These are phyloP conservation scores for Euphrasia arctica DNA, from an alignment of 305 asterid species.

Conservation along the genomic window DNA sequence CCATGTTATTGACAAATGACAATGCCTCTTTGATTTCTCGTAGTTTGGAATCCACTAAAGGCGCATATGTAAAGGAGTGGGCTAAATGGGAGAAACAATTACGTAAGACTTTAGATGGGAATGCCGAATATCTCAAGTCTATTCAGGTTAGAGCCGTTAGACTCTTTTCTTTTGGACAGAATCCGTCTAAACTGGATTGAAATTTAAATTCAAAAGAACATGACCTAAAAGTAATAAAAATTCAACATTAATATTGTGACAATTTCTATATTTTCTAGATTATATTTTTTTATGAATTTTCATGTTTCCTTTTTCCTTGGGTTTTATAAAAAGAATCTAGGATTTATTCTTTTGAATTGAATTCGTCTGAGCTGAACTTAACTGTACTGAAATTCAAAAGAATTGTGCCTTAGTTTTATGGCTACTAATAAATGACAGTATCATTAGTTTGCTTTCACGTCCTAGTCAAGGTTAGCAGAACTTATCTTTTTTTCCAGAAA, in stretches of 20 bases:
- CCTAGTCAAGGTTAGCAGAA: slow-evolving; percentile 16
- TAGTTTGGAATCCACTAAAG: slow-evolving; percentile 86
- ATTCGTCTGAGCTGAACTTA: too few relatives aligned
- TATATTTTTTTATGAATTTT: too few relatives aligned
- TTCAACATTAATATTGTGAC: too few relatives aligned
- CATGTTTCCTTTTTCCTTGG: too few relatives aligned
- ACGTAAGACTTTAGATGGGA: slow-evolving; percentile 52
- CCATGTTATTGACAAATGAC: background rate
- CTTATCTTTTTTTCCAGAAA: slow-evolving; percentile 10
- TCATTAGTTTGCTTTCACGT: slow-evolving; percentile 7
- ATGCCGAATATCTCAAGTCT: slow-evolving; percentile 73
- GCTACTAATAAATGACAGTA: slow-evolving; percentile 2
- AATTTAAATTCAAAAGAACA: too few relatives aligned
- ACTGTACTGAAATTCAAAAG: too few relatives aligned
- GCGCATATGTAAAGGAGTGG: slow-evolving; percentile 75
- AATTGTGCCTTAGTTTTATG: slow-evolving; percentile 3
- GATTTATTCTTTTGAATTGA: too few relatives aligned
- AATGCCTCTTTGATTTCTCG: slow-evolving; percentile 22
- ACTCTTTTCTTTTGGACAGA: too few relatives aligned
- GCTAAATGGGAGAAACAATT: slow-evolving; percentile 80
- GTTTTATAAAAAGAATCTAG: too few relatives aligned
- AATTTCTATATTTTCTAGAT: too few relatives aligned
- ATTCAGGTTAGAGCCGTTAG: slow-evolving; percentile 69
- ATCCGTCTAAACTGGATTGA: too few relatives aligned
- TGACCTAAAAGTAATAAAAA: too few relatives aligned